Evolutionary conservation across 371 early-diverging fungal genomes (phyloP).

Genomic region (Saksenaea oblongispora): DNA sequence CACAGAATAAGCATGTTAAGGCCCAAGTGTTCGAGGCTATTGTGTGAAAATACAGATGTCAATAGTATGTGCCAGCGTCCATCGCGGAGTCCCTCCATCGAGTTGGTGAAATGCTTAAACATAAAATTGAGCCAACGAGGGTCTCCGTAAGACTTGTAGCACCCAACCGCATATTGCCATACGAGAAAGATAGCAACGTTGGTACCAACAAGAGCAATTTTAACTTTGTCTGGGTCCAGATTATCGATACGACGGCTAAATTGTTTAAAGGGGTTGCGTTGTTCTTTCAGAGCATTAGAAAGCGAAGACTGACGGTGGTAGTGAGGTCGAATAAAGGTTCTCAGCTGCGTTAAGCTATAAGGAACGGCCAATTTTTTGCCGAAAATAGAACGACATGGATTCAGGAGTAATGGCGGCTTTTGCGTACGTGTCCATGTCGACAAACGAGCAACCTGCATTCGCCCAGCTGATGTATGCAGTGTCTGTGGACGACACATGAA

Average conservation of each 20-base stretch:
- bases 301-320: conserved; percentile 26
- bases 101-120: conserved; percentile 44
- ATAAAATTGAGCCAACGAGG: conserved; percentile 43
- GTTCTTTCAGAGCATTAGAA: conserved; percentile 21
- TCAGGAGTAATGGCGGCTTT: background rate
- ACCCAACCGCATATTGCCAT: conserved; percentile 58
- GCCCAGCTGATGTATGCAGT: background rate
- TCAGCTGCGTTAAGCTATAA: background rate
- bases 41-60: conserved; percentile 55
- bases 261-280: conserved; percentile 24
- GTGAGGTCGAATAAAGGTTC: conserved; percentile 32
- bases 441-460: background rate
- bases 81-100: conserved; percentile 30
- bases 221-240: conserved; percentile 37
- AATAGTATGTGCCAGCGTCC: conserved; percentile 53
- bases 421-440: background rate
- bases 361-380: background rate
- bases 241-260: conserved; percentile 31
- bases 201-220: conserved; percentile 48
- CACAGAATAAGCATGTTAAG: conserved; percentile 56
- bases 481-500: background rate
- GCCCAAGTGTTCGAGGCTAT: conserved; percentile 47
- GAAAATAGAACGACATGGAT: background rate
- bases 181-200: conserved; percentile 48
- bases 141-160: conserved; percentile 50